These are phyloP conservation scores for Cyclotella distinguenda DNA, from an alignment of 108 stramenopile genomes.

Conservation along the genomic window DNA sequence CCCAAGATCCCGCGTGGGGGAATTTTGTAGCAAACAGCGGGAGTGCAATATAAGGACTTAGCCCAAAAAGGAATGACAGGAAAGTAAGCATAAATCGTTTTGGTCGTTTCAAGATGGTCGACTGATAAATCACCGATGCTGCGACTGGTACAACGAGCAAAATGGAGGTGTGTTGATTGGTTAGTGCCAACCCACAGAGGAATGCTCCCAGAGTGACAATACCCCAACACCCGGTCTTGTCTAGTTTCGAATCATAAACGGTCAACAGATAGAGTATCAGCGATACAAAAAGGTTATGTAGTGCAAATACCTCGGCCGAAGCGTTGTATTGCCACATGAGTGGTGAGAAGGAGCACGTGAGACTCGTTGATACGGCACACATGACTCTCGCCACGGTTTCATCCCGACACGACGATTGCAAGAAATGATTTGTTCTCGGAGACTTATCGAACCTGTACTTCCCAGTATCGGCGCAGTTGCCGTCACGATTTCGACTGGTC, in stretches of 20 bases:
- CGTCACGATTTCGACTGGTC: background rate
- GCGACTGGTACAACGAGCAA: conserved; percentile 54
- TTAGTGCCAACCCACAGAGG: conserved; percentile 64
- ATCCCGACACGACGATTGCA: too few species aligned
- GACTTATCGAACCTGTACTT: conserved; percentile 20
- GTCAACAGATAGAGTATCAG: conserved; percentile 30
- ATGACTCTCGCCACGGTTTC: conserved; percentile 1
- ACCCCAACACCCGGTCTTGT: background rate
- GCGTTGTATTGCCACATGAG: conserved; percentile 79
- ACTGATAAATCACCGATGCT: conserved; percentile 29
- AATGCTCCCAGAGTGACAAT: conserved; percentile 49
- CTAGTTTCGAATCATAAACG: conserved; percentile 14
- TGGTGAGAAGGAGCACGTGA: conserved; percentile 60
- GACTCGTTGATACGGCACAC: conserved; percentile 25
- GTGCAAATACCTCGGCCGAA: conserved; percentile 84
- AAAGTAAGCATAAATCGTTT: conserved; percentile 14
- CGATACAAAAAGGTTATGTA: conserved; percentile 73
- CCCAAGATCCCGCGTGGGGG: conserved; percentile 77
- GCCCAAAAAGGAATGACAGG: conserved; percentile 45
- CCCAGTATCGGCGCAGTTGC: conserved; percentile 1
- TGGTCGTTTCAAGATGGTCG: conserved; percentile 22
- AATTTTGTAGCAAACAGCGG: conserved; percentile 35
- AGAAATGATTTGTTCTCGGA: too few species aligned
- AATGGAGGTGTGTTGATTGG: conserved; percentile 83
- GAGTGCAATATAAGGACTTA: conserved; percentile 54